A percentile compares a stretch with the other conserved stretches of the same genome.
phyloP scores from a whole-genome alignment of 495 filamentous ascomycete genomes.

The Elaphomyces granulatus region DNA sequence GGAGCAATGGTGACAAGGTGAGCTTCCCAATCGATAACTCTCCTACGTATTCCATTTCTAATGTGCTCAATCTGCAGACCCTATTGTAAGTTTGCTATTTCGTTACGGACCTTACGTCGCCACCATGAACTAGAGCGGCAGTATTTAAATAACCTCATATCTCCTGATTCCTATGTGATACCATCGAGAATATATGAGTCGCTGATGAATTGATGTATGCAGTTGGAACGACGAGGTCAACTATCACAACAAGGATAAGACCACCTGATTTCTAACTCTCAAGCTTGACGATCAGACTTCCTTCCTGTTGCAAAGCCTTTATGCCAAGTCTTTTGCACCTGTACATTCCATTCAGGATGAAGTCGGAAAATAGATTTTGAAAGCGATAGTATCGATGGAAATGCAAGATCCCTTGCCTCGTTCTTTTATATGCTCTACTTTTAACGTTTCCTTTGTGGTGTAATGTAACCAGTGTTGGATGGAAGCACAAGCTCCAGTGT shows the following conservation, averaged over 20 bases:
- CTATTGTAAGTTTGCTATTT: constrained; percentile 44
- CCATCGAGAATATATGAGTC: background rate
- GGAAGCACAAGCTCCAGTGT: too few species aligned
- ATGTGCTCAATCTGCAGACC: constrained; percentile 25
- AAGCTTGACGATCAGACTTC: background rate
- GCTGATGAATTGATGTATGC: constrained; percentile 19
- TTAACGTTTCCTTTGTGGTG: constrained; percentile 7
- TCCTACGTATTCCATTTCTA: background rate
- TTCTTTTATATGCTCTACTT: constrained; percentile 1
- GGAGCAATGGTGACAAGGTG: constrained; percentile 89
- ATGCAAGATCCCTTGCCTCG: too few species aligned
- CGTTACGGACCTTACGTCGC: background rate
- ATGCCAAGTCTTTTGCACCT: constrained; percentile 1
- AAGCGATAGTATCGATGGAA: background rate
- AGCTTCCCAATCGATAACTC: too few species aligned
- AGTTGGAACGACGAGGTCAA: constrained; percentile 94
- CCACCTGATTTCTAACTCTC: constrained; percentile 25
- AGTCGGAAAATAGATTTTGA: background rate
- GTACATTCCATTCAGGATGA: constrained; percentile 1
- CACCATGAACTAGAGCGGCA: background rate
- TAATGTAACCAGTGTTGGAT: too few species aligned
- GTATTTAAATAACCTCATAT: constrained; percentile 1
- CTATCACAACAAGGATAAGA: constrained; percentile 88
- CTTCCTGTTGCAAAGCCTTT: background rate
- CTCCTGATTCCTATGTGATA: background rate